Evolutionary conservation across 345 rosid species (phyloP).

Genomic region (Excoecaria cochinchinensis): DNA sequence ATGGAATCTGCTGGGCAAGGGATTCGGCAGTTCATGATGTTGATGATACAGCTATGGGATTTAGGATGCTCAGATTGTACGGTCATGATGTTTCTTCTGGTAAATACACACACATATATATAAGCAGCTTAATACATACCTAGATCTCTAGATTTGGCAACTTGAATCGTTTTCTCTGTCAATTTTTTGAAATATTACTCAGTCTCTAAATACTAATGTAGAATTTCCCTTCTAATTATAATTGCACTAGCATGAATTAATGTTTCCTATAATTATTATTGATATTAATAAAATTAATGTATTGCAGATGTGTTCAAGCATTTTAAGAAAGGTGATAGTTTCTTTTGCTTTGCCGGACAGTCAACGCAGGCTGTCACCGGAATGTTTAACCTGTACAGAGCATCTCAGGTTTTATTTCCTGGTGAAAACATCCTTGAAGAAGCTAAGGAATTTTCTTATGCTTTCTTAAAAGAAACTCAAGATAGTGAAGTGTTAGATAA

Average conservation of each 20-base stretch:
- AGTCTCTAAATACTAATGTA: too few species aligned
- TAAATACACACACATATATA: constrained; percentile 17
- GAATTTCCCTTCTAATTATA: too few species aligned
- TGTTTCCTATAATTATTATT: too few species aligned
- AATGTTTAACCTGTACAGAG: constrained; percentile 75
- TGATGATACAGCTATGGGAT: constrained; percentile 96
- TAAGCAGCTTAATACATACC: too few species aligned
- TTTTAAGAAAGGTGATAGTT: constrained; percentile 69
- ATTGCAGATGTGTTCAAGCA: constrained; percentile 64
- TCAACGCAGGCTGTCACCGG: constrained; percentile 91
- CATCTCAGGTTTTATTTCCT: constrained; percentile 71
- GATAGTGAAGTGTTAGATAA: constrained; percentile 65
- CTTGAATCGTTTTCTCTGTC: too few species aligned
- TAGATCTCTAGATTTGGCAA: too few species aligned
- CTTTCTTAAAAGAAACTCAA: constrained; percentile 52
- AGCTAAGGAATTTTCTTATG: constrained; percentile 57
- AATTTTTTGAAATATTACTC: too few species aligned
- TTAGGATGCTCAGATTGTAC: constrained; percentile 65
- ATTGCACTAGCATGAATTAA: too few species aligned
- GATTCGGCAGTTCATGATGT: constrained; percentile 69
- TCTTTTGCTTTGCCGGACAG: constrained; percentile 78
- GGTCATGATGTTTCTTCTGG: constrained; percentile 80
- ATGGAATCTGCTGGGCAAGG: constrained; percentile 95
- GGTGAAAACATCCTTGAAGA: constrained; percentile 66
- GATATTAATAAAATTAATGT: too few species aligned